Evolutionary conservation across 2,329 filamentous ascomycete genomes (phyloP), one percentile per base, ranked within the genome.

Genomic region (Lecanicillium sp.): DNA sequence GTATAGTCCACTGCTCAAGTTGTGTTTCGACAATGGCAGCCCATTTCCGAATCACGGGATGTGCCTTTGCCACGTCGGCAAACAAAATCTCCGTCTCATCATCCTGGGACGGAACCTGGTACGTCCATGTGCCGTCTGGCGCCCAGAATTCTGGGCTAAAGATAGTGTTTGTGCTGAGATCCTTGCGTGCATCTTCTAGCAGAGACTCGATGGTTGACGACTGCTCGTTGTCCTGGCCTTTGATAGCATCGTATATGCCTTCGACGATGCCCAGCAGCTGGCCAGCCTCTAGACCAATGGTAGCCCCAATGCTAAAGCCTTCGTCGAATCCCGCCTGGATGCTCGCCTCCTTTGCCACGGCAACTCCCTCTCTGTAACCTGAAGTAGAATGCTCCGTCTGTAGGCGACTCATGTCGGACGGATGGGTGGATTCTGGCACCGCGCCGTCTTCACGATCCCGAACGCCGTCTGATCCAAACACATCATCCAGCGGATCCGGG

Each of bases 291-390:
- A 84, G 59, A 0, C 90, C 92, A 20, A 97, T 65, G 37, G 82
- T 79, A 1, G 87, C 89, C 11, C 92, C 92, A 1, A 97, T 69
- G 12, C 79, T 71, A 57, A 88, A 97, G 0, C 90, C 90, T 47
- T 90, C 86, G 57, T 98, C 92, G 55, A 98, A 97, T 0, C 90
- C 90, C 12, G 71, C 71, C 61, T 98, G 92, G 18, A 96, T 77
- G 51, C 79, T 83, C 34, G 71, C 64, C 18, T 76, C 75, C 58
- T 97, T 97, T 22, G 84, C 84, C 3, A 67, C 68, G 0, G 82
- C 74, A 38, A 97, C 75, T 32, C 90, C 92, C 52, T 96, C 89
- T 43, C 90, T 82, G 62, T 97, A 97, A 15, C 92, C 92, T 29
- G 85, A 81, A 7, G 85, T 96, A 37, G 79, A 74, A 58, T 95